Evolutionary conservation across 108 stramenopile species (phyloP).

Genomic region (Cyclotella baltica): DNA sequence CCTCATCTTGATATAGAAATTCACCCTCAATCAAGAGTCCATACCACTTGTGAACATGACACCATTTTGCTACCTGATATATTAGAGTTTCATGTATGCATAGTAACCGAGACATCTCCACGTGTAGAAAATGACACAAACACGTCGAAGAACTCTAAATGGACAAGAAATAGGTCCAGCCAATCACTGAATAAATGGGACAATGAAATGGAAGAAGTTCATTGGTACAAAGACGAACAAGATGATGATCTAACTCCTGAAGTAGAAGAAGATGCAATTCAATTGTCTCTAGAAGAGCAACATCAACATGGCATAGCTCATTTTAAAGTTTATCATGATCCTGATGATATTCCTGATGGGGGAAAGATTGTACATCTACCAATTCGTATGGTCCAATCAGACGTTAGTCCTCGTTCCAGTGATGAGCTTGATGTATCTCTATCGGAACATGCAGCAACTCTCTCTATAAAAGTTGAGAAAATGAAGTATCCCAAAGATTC

Average conservation of each 20-base stretch:
- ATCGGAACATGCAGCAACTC: neutral
- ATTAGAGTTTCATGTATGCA: constrained; percentile 32
- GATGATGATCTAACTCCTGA: neutral
- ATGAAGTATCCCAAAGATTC: neutral
- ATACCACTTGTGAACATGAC: neutral
- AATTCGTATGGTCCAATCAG: constrained; percentile 11
- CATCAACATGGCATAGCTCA: constrained; percentile 19
- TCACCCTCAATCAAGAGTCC: neutral
- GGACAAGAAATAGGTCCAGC: neutral
- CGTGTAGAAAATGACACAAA: neutral
- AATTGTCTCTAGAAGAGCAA: neutral
- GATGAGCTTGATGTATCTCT: neutral
- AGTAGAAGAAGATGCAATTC: neutral
- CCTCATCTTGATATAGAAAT: constrained; percentile 27
- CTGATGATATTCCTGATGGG: neutral
- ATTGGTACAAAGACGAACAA: constrained; percentile 2
- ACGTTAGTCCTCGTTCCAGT: neutral
- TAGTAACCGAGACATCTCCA: neutral
- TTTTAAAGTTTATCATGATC: constrained; percentile 17
- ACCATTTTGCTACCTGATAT: constrained; percentile 17
- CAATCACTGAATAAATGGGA: neutral
- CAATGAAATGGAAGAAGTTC: constrained; percentile 2
- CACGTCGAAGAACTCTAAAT: neutral
- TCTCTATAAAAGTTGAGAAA: constrained; percentile 1
- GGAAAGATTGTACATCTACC: constrained; percentile 17